A percentile compares a stretch with the other conserved stretches of the same genome.
phyloP scores from a whole-genome alignment of 2,329 filamentous ascomycete species.

The Pseudogymnoascus sp. region DNA sequence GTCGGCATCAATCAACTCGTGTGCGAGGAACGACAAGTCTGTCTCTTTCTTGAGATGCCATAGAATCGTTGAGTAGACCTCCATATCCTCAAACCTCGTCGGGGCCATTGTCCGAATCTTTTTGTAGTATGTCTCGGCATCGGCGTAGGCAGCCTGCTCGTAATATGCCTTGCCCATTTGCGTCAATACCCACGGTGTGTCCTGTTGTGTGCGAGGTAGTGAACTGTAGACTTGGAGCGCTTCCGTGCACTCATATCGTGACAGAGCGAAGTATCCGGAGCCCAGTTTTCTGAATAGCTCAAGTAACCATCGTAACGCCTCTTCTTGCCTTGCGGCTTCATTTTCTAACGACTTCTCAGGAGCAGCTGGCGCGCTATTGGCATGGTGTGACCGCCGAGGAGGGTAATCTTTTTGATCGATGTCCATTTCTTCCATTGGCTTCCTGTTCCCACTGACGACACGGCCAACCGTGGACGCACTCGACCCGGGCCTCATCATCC shows the following conservation, averaged over 20 bases:
- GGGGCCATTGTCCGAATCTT: slow-evolving; percentile 73
- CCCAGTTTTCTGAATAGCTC: slow-evolving; percentile 78
- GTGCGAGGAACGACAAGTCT: slow-evolving; percentile 83
- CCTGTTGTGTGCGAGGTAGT: slow-evolving; percentile 66
- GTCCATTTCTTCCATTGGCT: slow-evolving; percentile 65
- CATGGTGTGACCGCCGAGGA: slow-evolving; percentile 18
- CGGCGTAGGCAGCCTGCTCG: slow-evolving; percentile 76
- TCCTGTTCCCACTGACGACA: slow-evolving; percentile 85
- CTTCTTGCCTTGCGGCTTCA: slow-evolving; percentile 60
- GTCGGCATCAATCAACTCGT: slow-evolving; percentile 78
- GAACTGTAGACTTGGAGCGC: slow-evolving; percentile 66
- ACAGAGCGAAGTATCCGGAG: slow-evolving; percentile 67
- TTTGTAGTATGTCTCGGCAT: slow-evolving; percentile 80
- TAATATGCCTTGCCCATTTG: slow-evolving; percentile 88
- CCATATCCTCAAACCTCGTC: slow-evolving; percentile 85
- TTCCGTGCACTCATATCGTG: slow-evolving; percentile 70
- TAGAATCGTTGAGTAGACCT: slow-evolving; percentile 96
- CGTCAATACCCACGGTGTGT: slow-evolving; percentile 87
- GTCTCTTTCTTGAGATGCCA: slow-evolving; percentile 94
- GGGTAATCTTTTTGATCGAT: slow-evolving; percentile 56
- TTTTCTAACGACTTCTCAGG: slow-evolving; percentile 25
- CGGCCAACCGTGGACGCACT: slow-evolving; percentile 68
- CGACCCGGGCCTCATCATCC: slow-evolving; percentile 58
- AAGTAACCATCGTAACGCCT: slow-evolving; percentile 67
- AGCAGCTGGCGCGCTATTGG: slow-evolving; percentile 18